A percentile compares a stretch with the other conserved stretches of the same genome.
Conservation (phyloP, 2,329 filamentous ascomycete species). For the Knoxdaviesia capensis region DNA sequence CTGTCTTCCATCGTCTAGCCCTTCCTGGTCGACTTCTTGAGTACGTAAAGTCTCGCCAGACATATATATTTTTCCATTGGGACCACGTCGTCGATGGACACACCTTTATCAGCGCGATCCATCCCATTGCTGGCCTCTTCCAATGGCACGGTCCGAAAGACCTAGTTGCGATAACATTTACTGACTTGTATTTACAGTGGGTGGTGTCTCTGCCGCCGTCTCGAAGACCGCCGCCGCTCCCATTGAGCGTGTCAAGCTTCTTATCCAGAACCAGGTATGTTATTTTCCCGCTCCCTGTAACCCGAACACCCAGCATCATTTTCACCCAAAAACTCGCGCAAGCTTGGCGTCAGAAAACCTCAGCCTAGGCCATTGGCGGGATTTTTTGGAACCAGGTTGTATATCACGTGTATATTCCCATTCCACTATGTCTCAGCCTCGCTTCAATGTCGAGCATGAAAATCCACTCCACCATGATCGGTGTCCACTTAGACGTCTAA, state of each 20-base stretch:
- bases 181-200: constrained; percentile 42
- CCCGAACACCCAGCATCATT: neutral
- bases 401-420: no score
- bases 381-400: no score
- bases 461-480: no score
- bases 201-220: constrained; percentile 99
- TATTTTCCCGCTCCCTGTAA: no score
- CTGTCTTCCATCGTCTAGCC: constrained; percentile 29
- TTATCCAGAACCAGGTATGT: constrained; percentile 99
- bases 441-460: no score
- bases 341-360: no score
- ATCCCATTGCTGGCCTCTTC: neutral
- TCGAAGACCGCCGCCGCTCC: constrained; percentile 99
- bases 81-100: constrained; percentile 2
- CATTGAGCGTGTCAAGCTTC: constrained; percentile 99
- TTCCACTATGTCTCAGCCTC: no score
- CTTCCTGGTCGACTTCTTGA: constrained; percentile 97
- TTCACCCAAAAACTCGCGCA: neutral
- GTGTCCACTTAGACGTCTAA: no score
- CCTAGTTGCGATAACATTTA: constrained; percentile 3
- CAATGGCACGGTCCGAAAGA: constrained; percentile 2
- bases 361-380: no score
- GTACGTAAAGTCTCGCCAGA: constrained; percentile 39
- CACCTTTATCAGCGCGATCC: neutral
- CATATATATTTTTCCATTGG: no score